Evolutionary conservation across 1,139 yeast genomes (phyloP).

Genomic region (Nematodospora anomalae): DNA sequence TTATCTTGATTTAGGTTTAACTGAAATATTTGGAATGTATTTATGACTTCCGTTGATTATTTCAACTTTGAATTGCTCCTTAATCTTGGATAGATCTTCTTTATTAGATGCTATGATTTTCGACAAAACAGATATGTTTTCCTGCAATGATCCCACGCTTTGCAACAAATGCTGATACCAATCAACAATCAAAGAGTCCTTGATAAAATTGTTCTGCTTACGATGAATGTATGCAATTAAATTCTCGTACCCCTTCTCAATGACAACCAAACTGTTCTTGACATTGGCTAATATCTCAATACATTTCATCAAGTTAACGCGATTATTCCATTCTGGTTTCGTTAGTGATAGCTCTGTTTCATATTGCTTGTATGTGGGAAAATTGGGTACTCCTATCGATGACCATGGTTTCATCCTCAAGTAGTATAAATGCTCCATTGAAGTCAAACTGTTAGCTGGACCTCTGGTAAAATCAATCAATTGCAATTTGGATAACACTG

Average conservation of each 20-base stretch:
- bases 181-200: constrained; percentile 12
- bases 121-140: constrained; percentile 17
- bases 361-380: constrained; percentile 50
- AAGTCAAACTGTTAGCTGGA: constrained; percentile 39
- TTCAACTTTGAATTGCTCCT: constrained; percentile 16
- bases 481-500: constrained; percentile 25
- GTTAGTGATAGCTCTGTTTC: constrained; percentile 10
- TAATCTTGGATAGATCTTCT: constrained; percentile 16
- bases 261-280: constrained; percentile 18
- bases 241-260: constrained; percentile 14
- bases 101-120: constrained; percentile 29
- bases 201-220: constrained; percentile 22
- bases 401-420: constrained; percentile 82
- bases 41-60: constrained; percentile 33
- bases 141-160: constrained; percentile 8
- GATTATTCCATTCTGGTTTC: constrained; percentile 9
- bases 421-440: constrained; percentile 54
- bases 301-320: constrained; percentile 12
- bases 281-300: constrained; percentile 14
- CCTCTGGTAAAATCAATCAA: constrained; percentile 31
- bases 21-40: constrained; percentile 40
- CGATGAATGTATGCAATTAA: constrained; percentile 14
- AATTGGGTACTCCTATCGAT: constrained; percentile 75
- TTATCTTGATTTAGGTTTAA: constrained; percentile 4
- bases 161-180: constrained; percentile 13